phyloP scores from a whole-genome alignment of 495 filamentous ascomycete species.

The Monascus purpureus region DNA sequence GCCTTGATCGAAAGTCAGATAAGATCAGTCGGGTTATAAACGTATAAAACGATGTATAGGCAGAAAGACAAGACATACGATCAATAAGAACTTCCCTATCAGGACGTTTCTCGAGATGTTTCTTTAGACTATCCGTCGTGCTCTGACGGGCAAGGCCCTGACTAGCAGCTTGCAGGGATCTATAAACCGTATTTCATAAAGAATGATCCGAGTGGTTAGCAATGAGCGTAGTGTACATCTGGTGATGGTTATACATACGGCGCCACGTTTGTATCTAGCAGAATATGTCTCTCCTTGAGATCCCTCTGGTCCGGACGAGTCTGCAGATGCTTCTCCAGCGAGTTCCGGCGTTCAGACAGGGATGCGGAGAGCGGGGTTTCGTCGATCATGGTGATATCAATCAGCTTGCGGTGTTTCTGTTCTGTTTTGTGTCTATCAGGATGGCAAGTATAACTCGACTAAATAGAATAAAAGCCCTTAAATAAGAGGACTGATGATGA shows the following conservation, averaged over 20 bases:
- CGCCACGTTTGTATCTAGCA: constrained; percentile 56
- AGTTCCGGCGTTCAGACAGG: constrained; percentile 67
- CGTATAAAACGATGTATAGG: not conserved
- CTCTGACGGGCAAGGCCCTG: constrained; percentile 53
- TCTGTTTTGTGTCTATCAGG: not conserved
- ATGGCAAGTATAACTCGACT: not conserved
- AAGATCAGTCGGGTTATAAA: not conserved
- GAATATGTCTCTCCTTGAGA: constrained; percentile 60
- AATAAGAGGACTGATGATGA: too few relatives aligned
- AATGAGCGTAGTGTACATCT: too few relatives aligned
- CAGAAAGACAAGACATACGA: constrained; percentile 35
- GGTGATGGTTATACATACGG: constrained; percentile 34
- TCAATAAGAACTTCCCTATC: constrained; percentile 55
- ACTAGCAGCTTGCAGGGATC: constrained; percentile 46
- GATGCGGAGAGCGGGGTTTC: constrained; percentile 29
- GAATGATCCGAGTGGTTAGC: too few relatives aligned
- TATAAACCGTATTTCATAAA: too few relatives aligned
- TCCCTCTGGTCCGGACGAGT: constrained; percentile 68
- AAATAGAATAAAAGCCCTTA: too few relatives aligned
- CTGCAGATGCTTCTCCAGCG: constrained; percentile 75
- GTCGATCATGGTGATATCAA: constrained; percentile 21
- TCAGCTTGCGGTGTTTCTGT: too few relatives aligned
- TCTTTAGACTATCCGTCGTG: constrained; percentile 49
- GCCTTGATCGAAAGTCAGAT: constrained; percentile 23
- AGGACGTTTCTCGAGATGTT: constrained; percentile 49